A percentile compares a stretch with the other conserved stretches of the same genome.
phyloP scores from a whole-genome alignment of 148 eudicot genomes.

The Tetragonia tetragonoides region DNA sequence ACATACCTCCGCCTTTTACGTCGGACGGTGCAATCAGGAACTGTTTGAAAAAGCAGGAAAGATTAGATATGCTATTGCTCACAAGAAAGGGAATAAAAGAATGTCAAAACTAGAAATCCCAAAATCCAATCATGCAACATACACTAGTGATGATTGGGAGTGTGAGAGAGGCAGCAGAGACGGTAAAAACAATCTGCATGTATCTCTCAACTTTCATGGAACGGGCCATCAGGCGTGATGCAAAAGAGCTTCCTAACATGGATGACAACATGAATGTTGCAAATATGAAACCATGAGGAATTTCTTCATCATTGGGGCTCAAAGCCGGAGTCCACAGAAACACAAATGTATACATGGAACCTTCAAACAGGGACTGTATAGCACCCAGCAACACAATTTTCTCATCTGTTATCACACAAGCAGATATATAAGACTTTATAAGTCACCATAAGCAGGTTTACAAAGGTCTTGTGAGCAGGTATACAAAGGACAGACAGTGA shows the following conservation, averaged over 20 bases:
- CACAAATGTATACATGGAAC: slow-evolving; percentile 98
- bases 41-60: slow-evolving; percentile 40
- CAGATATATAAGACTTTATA: slow-evolving; percentile 4
- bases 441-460: not conserved
- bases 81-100: not conserved
- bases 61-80: slow-evolving; percentile 8
- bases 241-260: slow-evolving; percentile 96
- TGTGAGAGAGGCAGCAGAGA: slow-evolving; percentile 82
- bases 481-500: not conserved
- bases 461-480: not conserved
- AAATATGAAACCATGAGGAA: slow-evolving; percentile 97
- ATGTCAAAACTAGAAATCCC: not conserved
- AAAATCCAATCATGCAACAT: slow-evolving; percentile 27
- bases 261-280: slow-evolving; percentile 97
- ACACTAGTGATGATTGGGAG: slow-evolving; percentile 86
- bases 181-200: slow-evolving; percentile 88
- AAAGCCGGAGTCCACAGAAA: slow-evolving; percentile 98
- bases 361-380: slow-evolving; percentile 97
- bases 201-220: slow-evolving; percentile 77
- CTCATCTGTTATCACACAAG: slow-evolving; percentile 62
- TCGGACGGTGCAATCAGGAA: slow-evolving; percentile 62
- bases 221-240: slow-evolving; percentile 85
- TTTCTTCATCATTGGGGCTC: slow-evolving; percentile 96
- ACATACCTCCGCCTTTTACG: slow-evolving; percentile 67
- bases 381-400: slow-evolving; percentile 97